Base-by-base conservation (phyloP, 768 basidiomycete species). In the Tephrocybe rancida region DNA sequence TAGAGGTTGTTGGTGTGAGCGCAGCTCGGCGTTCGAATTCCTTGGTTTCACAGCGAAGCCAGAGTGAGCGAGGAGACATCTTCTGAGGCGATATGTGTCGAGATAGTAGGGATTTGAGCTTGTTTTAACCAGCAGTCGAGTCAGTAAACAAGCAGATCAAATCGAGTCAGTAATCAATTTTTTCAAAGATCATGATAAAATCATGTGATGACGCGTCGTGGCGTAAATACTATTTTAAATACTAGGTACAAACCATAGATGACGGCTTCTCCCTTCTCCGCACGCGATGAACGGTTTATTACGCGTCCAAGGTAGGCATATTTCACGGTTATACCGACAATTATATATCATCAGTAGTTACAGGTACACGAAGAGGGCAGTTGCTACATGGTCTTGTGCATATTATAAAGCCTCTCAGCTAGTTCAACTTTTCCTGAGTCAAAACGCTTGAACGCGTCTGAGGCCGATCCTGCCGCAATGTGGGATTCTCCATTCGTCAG, bases 31-130 rank as follows among this genome's bases (percentile, higher is more conserved):
- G 85, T 72, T 99, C 97, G 59, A 95, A 95, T 58, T 86, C 82
- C 71, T 98, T 99, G 69, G 87, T 97, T 78, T 99, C 97, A 76
- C 95, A 97, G 61, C 97, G 87, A 38, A 99, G 83, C 96, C 96
- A 99, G 62, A 99, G 81, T 13, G 70, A 61, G 27, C 72, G 73
- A 48, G n/a, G n/a, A n/a, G 83, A 62, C 84, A 87, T 86, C 52
- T 61, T 67, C 48, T 52, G 48, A 35, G 30, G 21, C 4, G 24
- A 11, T 37, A 18, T 1, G 3, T 3, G 5, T 13, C 13, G 29
- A 13, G 29, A 43, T 10, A 26, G 11, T 18, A 29, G 21, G 22
- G 26, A 25, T 19, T 26, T 3, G 35, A 7, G 19, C 26, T 14
- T 27, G 16, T 43, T 43, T 24, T 30, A 18, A 46, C 9, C 3